phyloP scores from a whole-genome alignment of 768 basidiomycete genomes.

The Tricholoma hemisulphureum region DNA sequence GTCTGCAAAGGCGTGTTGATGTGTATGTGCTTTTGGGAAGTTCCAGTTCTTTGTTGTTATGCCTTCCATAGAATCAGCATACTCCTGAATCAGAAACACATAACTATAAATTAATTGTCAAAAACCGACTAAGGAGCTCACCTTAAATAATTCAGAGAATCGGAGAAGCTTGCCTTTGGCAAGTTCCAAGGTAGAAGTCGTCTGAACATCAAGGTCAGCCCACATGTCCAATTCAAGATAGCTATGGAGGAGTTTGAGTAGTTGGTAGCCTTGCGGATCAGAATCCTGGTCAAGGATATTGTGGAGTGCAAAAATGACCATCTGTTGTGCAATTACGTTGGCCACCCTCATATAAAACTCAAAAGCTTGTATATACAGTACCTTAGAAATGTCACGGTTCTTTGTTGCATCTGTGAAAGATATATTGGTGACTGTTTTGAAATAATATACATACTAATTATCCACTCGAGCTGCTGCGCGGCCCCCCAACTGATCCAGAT shows the following conservation, averaged over 20 bases:
- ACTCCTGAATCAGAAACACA: conserved; percentile 1
- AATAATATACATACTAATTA: conserved; percentile 23
- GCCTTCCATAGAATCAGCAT: background rate
- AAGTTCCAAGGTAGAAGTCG: too few relatives aligned
- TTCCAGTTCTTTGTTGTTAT: conserved; percentile 28
- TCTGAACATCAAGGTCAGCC: too few relatives aligned
- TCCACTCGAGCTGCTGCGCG: conserved; percentile 18
- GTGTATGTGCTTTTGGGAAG: conserved; percentile 36
- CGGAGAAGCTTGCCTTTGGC: too few relatives aligned
- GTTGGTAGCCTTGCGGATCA: background rate
- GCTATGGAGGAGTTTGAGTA: conserved; percentile 11
- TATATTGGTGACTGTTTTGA: conserved; percentile 8
- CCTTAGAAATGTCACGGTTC: conserved; percentile 12
- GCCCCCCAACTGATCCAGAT: too few relatives aligned
- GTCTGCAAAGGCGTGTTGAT: conserved; percentile 30
- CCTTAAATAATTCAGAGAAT: conserved; percentile 17
- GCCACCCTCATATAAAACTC: too few relatives aligned
- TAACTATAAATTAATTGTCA: conserved; percentile 24
- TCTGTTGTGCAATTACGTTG: background rate
- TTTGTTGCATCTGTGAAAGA: conserved; percentile 13
- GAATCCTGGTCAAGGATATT: background rate
- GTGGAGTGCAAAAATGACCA: background rate
- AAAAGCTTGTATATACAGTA: background rate
- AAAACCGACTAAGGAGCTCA: conserved; percentile 18
- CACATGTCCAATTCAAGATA: conserved; percentile 23